Percentiles rank a stretch among this genome's conserved stretches.
Conservation (phyloP, 805 yeast species). For the Wickerhamiella spandovensis region DNA sequence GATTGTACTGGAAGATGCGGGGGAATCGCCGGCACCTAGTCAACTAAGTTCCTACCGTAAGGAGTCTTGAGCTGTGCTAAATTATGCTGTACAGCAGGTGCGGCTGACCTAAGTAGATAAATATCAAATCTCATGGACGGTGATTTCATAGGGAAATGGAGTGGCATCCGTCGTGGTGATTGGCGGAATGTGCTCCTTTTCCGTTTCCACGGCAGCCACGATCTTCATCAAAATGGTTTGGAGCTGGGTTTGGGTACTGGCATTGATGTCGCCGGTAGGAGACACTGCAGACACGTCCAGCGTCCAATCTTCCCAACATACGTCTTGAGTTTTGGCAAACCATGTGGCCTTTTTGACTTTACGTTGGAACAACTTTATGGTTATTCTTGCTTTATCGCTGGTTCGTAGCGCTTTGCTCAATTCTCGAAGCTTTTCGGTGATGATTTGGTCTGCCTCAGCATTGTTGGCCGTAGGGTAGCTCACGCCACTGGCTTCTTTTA, state of each 20-base stretch:
- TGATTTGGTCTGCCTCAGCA: slow-evolving; percentile 11
- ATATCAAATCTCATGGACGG: slow-evolving; percentile 13
- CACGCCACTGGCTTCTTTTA: slow-evolving; percentile 42
- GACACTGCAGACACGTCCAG: slow-evolving; percentile 37
- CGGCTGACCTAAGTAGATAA: not conserved
- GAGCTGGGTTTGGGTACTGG: slow-evolving; percentile 26
- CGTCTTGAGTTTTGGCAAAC: slow-evolving; percentile 39
- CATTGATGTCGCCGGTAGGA: slow-evolving; percentile 14
- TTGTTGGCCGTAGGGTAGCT: slow-evolving; percentile 29
- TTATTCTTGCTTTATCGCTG: slow-evolving; percentile 10
- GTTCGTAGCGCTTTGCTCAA: slow-evolving; percentile 9
- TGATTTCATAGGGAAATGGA: slow-evolving; percentile 48
- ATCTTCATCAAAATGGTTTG: slow-evolving; percentile 32
- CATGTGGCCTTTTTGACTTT: slow-evolving; percentile 37
- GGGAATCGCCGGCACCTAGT: too few species aligned
- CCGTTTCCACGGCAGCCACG: slow-evolving; percentile 38
- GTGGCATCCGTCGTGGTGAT: slow-evolving; percentile 50
- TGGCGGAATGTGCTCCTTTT: slow-evolving; percentile 61
- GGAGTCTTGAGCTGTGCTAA: too few species aligned
- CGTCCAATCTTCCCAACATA: slow-evolving; percentile 63
- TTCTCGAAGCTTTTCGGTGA: slow-evolving; percentile 12
- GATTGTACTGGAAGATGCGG: too few species aligned
- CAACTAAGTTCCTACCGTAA: too few species aligned
- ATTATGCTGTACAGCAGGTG: too few species aligned
- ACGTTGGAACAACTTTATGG: slow-evolving; percentile 14